phyloP scores from a whole-genome alignment of 2,329 filamentous ascomycete genomes.

The Exophiala sp. region DNA sequence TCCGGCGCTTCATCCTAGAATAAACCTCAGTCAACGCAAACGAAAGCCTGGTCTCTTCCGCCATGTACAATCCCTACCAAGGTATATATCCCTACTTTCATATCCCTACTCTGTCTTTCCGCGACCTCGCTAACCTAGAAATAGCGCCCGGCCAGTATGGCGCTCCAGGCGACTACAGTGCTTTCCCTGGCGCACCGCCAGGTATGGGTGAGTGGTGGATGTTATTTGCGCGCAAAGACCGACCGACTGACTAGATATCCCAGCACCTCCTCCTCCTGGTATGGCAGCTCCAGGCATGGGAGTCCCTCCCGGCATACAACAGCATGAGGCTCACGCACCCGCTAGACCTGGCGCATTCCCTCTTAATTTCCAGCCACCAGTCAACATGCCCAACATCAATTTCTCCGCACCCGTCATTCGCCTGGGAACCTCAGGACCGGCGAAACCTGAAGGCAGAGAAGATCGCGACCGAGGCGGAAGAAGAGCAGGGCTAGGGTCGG shows the following conservation, averaged over 20 bases:
- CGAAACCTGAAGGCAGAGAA: constrained; percentile 54
- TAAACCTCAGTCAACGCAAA: no score
- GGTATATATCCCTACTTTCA: constrained; percentile 7
- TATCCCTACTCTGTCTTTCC: neutral
- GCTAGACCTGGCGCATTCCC: constrained; percentile 76
- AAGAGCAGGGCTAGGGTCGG: constrained; percentile 55
- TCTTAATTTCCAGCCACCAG: constrained; percentile 76
- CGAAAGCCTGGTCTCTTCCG: neutral
- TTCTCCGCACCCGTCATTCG: constrained; percentile 96
- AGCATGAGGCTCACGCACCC: constrained; percentile 65
- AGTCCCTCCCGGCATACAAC: constrained; percentile 41
- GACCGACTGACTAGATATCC: no score
- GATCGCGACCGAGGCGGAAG: constrained; percentile 46
- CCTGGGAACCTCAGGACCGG: constrained; percentile 65
- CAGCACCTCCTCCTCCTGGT: constrained; percentile 69
- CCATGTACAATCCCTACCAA: constrained; percentile 23
- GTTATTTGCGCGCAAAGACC: no score
- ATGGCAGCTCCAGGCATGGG: constrained; percentile 71
- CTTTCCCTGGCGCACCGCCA: constrained; percentile 68
- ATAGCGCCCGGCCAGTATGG: constrained; percentile 55
- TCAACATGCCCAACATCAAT: constrained; percentile 95
- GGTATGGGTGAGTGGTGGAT: constrained; percentile 71
- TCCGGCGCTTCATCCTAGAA: no score
- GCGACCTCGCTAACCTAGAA: constrained; percentile 1
- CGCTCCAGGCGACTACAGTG: constrained; percentile 65